These are phyloP conservation scores for Podaxis sp. DNA, from an alignment of 768 basidiomycete genomes.

Conservation along the genomic window DNA sequence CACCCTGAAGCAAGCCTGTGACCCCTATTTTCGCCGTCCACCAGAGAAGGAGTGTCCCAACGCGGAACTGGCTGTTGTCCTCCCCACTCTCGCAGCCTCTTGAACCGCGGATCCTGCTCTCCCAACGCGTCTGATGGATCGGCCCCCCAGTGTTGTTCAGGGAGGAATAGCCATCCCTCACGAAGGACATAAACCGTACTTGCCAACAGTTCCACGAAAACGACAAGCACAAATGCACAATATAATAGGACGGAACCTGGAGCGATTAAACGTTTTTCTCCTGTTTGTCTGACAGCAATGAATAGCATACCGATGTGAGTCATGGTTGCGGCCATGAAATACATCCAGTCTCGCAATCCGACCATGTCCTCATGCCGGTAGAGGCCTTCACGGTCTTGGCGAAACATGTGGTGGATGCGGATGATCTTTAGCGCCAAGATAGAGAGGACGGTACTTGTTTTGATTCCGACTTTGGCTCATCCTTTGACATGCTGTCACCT, in stretches of 20 bases:
- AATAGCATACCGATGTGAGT: neutral
- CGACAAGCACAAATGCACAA: neutral
- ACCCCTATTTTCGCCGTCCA: neutral
- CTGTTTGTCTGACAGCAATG: neutral
- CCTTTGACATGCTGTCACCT: neutral
- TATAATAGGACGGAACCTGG: neutral
- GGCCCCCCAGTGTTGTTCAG: neutral
- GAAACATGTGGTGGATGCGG: neutral
- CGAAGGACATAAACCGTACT: neutral
- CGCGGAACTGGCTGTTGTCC: neutral
- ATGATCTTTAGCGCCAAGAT: neutral
- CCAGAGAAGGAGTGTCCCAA: neutral
- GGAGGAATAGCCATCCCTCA: slow-evolving; percentile 4
- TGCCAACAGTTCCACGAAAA: neutral
- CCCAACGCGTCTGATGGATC: neutral
- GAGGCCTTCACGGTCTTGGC: neutral
- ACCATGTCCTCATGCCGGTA: slow-evolving; percentile 3
- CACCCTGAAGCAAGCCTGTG: neutral
- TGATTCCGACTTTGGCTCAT: neutral
- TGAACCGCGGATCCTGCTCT: slow-evolving; percentile 4
- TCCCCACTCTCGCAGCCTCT: neutral
- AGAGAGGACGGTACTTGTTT: neutral
- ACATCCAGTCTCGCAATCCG: neutral
- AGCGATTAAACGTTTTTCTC: neutral
- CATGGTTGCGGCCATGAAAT: neutral